Evolutionary conservation across 176 grass and related monocot species (phyloP).

Genomic region (Thalia dealbata): DNA sequence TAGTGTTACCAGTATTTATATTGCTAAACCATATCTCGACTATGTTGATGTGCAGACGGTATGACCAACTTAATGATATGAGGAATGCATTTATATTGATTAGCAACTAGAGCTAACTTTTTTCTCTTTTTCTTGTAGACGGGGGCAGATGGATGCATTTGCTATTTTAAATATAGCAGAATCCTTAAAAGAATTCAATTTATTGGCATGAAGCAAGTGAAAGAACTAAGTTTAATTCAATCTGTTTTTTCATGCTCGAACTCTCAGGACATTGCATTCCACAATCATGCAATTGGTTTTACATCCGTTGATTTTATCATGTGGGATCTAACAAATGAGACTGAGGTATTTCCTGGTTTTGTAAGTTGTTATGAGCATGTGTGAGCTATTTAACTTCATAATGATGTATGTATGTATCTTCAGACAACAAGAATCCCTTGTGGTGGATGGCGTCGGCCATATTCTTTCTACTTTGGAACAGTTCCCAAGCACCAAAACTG

Average conservation of each 20-base stretch:
- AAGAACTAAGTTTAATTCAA: conserved; percentile 78
- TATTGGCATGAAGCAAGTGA: conserved; percentile 88
- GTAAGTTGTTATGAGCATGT: not conserved
- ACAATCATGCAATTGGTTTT: conserved; percentile 72
- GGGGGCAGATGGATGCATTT: conserved; percentile 94
- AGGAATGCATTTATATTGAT: conserved; percentile 2
- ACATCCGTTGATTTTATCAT: conserved; percentile 92
- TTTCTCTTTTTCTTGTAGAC: conserved; percentile 42
- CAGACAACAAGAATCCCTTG: conserved; percentile 72
- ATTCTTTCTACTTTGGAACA: conserved; percentile 75
- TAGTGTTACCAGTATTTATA: conserved; percentile 67
- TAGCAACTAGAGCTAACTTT: conserved; percentile 8
- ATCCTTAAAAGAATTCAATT: conserved; percentile 41
- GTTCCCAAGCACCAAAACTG: conserved; percentile 65
- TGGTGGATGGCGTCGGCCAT: conserved; percentile 85
- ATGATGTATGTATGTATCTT: no score
- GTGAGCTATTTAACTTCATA: conserved; percentile 6
- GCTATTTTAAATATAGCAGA: conserved; percentile 65
- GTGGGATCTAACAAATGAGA: conserved; percentile 86
- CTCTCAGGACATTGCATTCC: conserved; percentile 19
- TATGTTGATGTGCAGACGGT: conserved; percentile 62
- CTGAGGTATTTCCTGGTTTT: conserved; percentile 39
- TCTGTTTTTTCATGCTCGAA: conserved; percentile 30
- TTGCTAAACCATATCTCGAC: conserved; percentile 33
- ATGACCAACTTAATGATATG: conserved; percentile 13